These are phyloP conservation scores for Aplosporella prunicola DNA, from an alignment of 2,329 filamentous ascomycete species.

Conservation along the genomic window DNA sequence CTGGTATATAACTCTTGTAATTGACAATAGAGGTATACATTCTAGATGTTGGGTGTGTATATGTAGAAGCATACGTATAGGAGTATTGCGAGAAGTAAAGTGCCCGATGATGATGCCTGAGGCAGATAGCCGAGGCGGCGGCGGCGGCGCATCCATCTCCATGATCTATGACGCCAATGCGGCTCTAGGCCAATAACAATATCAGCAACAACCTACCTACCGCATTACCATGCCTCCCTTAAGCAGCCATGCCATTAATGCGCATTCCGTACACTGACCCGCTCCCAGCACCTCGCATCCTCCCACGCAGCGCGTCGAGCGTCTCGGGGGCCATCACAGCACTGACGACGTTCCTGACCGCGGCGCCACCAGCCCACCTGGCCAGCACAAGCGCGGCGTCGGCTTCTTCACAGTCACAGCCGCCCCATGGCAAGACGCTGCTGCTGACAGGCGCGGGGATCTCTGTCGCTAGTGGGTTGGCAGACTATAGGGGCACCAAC, in stretches of 20 bases:
- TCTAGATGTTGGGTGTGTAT: too few species aligned
- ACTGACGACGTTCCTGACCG: slow-evolving; percentile 64
- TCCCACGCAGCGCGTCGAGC: slow-evolving; percentile 62
- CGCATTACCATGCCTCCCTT: too few species aligned
- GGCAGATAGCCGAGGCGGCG: too few species aligned
- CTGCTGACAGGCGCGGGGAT: slow-evolving; percentile 78
- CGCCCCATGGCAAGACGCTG: slow-evolving; percentile 43
- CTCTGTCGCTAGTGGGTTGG: slow-evolving; percentile 83
- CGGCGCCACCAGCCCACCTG: slow-evolving; percentile 42
- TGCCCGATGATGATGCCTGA: too few species aligned
- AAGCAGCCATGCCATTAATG: slow-evolving; percentile 57
- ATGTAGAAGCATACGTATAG: too few species aligned
- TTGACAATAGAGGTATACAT: too few species aligned
- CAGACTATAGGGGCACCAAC: slow-evolving; percentile 82
- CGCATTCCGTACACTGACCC: slow-evolving; percentile 86
- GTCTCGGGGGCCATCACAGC: slow-evolving; percentile 66
- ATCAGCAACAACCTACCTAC: too few species aligned
- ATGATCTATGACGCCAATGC: too few species aligned
- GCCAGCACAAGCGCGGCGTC: slow-evolving; percentile 23
- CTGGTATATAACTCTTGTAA: too few species aligned
- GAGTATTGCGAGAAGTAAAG: too few species aligned
- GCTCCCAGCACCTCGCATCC: slow-evolving; percentile 63
- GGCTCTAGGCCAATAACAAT: too few species aligned
- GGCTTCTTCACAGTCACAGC: background rate
- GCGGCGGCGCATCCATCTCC: too few species aligned